Percentiles rank a stretch among this genome's conserved stretches.
Evolutionary conservation across 73 alveolate species (phyloP).

Genomic region (Effrenium voratum): DNA sequence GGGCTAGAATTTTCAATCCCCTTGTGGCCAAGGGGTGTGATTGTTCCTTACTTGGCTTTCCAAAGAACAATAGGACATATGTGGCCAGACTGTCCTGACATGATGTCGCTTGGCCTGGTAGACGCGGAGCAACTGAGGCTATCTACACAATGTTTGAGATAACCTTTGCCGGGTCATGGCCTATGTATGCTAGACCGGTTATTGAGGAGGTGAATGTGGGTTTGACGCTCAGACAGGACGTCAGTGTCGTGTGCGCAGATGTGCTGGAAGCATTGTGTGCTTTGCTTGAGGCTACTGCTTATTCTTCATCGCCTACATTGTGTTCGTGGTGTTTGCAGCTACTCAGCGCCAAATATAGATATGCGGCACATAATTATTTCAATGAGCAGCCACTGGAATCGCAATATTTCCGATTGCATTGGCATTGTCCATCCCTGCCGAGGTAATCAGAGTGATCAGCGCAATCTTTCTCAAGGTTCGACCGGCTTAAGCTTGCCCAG

Average conservation of each 20-base stretch:
- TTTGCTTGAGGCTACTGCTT: constrained; percentile 50
- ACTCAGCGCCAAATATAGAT: background rate
- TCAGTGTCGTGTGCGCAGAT: background rate
- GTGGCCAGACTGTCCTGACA: too few relatives aligned
- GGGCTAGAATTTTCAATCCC: too few relatives aligned
- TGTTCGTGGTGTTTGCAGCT: constrained; percentile 83
- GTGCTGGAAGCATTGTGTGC: background rate
- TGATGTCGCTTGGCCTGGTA: too few relatives aligned
- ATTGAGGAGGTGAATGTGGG: constrained; percentile 72
- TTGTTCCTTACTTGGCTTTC: too few relatives aligned
- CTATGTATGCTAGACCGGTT: constrained; percentile 86
- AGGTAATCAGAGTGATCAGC: constrained; percentile 65
- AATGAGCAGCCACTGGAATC: too few relatives aligned
- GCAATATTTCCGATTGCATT: background rate
- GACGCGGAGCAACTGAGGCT: constrained; percentile 53
- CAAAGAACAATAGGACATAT: too few relatives aligned
- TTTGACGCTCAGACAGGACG: background rate
- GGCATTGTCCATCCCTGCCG: background rate
- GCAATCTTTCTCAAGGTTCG: constrained; percentile 84
- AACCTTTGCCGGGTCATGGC: constrained; percentile 88
- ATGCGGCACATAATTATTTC: too few relatives aligned
- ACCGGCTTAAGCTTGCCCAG: too few relatives aligned
- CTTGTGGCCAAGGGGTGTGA: too few relatives aligned
- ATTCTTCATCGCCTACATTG: constrained; percentile 84
- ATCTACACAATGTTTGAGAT: constrained; percentile 82